These are phyloP conservation scores for Penicillium thymicola DNA, from an alignment of 2,329 filamentous ascomycete species.

Conservation along the genomic window DNA sequence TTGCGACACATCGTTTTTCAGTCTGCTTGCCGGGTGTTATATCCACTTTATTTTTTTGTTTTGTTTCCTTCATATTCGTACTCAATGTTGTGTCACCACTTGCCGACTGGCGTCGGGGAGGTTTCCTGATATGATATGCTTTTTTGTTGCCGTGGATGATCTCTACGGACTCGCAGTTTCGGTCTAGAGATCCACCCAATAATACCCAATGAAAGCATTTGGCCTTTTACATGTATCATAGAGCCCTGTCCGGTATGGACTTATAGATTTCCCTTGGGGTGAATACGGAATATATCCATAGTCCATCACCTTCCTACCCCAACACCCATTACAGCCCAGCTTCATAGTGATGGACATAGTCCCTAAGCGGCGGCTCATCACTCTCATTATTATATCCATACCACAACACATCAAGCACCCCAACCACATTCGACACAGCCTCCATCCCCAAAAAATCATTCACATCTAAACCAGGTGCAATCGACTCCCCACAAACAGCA, in stretches of 20 bases:
- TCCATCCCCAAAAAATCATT: not conserved
- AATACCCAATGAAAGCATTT: conserved; percentile 24
- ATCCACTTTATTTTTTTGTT: conserved; percentile 14
- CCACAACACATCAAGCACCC: not conserved
- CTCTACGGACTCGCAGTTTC: conserved; percentile 8
- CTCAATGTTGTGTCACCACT: not conserved
- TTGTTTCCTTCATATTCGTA: conserved; percentile 6
- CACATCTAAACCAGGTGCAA: conserved; percentile 2
- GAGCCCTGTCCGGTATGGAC: not conserved
- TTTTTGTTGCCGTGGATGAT: conserved; percentile 8
- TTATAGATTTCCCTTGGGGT: not conserved
- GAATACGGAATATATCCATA: not conserved
- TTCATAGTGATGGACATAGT: not conserved
- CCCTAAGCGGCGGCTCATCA: not conserved
- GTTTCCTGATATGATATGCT: conserved; percentile 9
- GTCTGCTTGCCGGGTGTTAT: conserved; percentile 17
- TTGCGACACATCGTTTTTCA: conserved; percentile 11
- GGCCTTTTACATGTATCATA: conserved; percentile 9
- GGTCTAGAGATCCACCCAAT: conserved; percentile 18
- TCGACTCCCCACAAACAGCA: not conserved
- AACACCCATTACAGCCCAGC: too few species aligned
- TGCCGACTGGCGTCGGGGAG: conserved; percentile 6
- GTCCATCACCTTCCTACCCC: not conserved
- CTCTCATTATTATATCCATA: not conserved
- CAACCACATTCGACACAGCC: conserved; percentile 1